These are phyloP conservation scores for Camelina neglecta DNA, from an alignment of 345 rosid genomes.

Conservation along the genomic window DNA sequence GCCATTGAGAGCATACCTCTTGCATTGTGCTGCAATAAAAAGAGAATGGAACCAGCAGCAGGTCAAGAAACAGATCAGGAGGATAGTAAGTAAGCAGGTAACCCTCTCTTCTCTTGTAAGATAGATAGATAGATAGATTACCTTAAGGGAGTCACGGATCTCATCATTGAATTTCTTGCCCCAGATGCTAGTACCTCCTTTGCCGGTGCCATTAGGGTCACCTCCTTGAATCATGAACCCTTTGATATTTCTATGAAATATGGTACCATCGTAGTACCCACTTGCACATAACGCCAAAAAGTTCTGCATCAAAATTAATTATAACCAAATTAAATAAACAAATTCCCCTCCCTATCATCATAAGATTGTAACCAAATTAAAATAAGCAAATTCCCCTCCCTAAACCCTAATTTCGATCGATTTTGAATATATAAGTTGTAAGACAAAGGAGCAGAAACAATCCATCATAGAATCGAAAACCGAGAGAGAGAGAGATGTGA, in stretches of 20 bases:
- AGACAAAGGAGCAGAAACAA: too few species aligned
- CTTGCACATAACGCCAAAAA: conserved; percentile 95
- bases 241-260: conserved; percentile 90
- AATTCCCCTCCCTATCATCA: too few species aligned
- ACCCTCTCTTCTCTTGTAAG: too few species aligned
- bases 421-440: too few species aligned
- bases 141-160: conserved; percentile 98
- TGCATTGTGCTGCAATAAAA: conserved; percentile 73
- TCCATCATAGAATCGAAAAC: too few species aligned
- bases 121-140: conserved; percentile 24
- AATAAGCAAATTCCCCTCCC: too few species aligned
- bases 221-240: conserved; percentile 99
- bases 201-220: conserved; percentile 94
- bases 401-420: too few species aligned
- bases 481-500: background rate
- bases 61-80: too few species aligned
- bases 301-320: conserved; percentile 54
- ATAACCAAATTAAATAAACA: too few species aligned
- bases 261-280: conserved; percentile 87
- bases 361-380: too few species aligned
- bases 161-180: conserved; percentile 98
- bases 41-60: conserved; percentile 3
- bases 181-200: conserved; percentile 99
- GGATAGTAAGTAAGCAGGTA: too few species aligned
- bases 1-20: conserved; percentile 96